phyloP scores from a whole-genome alignment of 2,329 filamentous ascomycete genomes.

The Tricladium varicosporioides region DNA sequence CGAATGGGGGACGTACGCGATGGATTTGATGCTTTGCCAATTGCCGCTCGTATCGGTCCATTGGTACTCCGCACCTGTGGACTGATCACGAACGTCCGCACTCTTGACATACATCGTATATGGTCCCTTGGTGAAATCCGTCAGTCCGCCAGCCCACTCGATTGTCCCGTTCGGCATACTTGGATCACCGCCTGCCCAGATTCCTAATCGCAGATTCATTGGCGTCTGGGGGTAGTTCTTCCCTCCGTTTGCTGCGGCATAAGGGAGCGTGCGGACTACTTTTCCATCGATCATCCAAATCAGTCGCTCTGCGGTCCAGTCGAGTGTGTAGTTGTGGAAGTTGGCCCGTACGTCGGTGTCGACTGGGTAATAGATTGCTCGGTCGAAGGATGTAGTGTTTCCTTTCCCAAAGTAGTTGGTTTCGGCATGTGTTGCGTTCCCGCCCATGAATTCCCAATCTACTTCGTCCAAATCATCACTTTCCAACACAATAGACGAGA shows the following conservation, averaged over 20 bases:
- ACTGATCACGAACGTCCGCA: conserved; percentile 55
- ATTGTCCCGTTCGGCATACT: conserved; percentile 55
- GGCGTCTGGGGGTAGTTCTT: conserved; percentile 73
- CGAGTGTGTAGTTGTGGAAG: conserved; percentile 68
- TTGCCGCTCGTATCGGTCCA: conserved; percentile 61
- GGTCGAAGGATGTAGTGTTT: conserved; percentile 68
- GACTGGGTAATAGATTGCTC: conserved; percentile 62
- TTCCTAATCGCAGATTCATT: conserved; percentile 66
- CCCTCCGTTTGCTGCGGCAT: conserved; percentile 59
- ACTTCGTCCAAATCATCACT: conserved; percentile 85
- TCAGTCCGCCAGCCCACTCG: conserved; percentile 68
- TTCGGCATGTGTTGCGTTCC: conserved; percentile 59
- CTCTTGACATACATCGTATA: conserved; percentile 74
- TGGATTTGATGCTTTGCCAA: conserved; percentile 62
- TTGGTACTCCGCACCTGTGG: conserved; percentile 60
- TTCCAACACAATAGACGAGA: conserved; percentile 79
- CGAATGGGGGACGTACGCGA: conserved; percentile 43
- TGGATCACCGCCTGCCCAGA: conserved; percentile 63
- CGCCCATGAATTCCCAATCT: conserved; percentile 80
- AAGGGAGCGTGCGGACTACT: conserved; percentile 61
- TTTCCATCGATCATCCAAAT: conserved; percentile 70
- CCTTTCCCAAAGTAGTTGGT: conserved; percentile 80
- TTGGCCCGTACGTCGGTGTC: conserved; percentile 52
- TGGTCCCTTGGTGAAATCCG: conserved; percentile 63
- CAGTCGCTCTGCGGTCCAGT: conserved; percentile 67